A percentile compares a stretch with the other conserved stretches of the same genome.
Evolutionary conservation across 768 basidiomycete species (phyloP).

Genomic region (Termitomyces sp.): DNA sequence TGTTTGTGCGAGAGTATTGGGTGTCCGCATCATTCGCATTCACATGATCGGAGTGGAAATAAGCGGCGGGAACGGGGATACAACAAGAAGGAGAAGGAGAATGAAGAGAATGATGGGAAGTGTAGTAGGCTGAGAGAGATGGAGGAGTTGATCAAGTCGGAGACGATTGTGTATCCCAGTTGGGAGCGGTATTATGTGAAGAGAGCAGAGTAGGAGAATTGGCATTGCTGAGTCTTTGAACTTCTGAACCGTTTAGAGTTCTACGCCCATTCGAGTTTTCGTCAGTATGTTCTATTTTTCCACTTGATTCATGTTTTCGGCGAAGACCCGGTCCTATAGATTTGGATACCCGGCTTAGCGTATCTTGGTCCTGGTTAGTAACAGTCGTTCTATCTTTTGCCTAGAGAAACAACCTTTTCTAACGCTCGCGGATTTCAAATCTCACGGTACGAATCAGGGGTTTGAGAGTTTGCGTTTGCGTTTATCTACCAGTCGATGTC

Average conservation of each 20-base stretch:
- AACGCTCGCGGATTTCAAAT: too few relatives aligned
- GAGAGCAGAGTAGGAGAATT: conserved; percentile 24
- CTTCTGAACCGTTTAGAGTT: neutral
- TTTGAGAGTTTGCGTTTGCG: too few relatives aligned
- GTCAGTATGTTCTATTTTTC: neutral
- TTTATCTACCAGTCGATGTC: too few relatives aligned
- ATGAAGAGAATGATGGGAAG: conserved; percentile 13
- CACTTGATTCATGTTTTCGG: neutral
- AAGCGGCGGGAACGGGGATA: conserved; percentile 16
- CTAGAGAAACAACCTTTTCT: too few relatives aligned
- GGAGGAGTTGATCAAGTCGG: conserved; percentile 31
- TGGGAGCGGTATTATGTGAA: conserved; percentile 64
- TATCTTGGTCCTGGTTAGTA: too few relatives aligned
- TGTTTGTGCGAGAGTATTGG: conserved; percentile 4
- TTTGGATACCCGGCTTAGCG: too few relatives aligned
- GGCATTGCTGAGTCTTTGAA: neutral
- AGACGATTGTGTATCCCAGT: conserved; percentile 49
- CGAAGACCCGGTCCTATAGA: too few relatives aligned
- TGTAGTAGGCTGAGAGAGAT: conserved; percentile 11
- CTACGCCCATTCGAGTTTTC: neutral
- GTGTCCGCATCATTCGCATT: neutral
- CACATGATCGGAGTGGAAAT: neutral
- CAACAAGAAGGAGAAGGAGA: conserved; percentile 18
- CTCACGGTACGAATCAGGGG: too few relatives aligned
- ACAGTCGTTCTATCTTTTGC: too few relatives aligned